Base-by-base conservation (phyloP, 2,329 filamentous ascomycete species). In the Paraphaeosphaeria sporulosa region DNA sequence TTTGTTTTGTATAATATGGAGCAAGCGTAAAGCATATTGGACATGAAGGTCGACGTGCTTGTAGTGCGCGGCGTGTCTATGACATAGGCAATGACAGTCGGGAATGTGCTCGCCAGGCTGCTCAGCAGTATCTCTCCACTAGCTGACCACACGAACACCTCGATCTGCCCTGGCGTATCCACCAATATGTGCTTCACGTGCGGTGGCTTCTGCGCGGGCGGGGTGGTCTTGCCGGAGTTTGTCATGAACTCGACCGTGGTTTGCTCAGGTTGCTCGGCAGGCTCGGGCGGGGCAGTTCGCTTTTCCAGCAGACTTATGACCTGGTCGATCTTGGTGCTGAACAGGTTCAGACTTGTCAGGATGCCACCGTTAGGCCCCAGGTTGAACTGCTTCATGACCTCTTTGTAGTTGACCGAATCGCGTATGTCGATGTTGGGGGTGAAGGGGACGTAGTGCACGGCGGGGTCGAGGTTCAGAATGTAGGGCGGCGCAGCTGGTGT, bases 381-480 rank as follows among this genome's bases (percentile, higher is more conserved):
- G 75, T 97, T 97, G 80, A 97, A 98, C 81, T 98, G 94, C 81
- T 94, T 96, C 96, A 99, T 99, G 65, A 99, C 95, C 80, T 99
- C 94, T 78, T 97, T 95, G 84, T 99, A 99, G 85, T 99, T 97
- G 78, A 99, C 94, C 27, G 92, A 95, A 80, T 99, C 95, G 72
- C 96, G 93, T 70, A 99, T 99, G 80, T 99, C 95, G 80, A 99
- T 98, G 80, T 99, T 99, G 78, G 91, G 89, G 69, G 97, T 94
- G 75, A 97, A 99, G 3, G 96, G 95, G 7, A 97, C 91, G 68
- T 90, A 92, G 73, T 94, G 87, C 9, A 99, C 95, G 43, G 96
- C 95, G 1, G 95, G 95, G 76, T 99, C 95, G 64, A 99, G 90
- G 79, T 99, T 99, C 76, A 99, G 89, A 60, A 98, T 93, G 78